Evolutionary conservation across 345 rosid genomes (phyloP).

Genomic region (Aquilaria sinensis): DNA sequence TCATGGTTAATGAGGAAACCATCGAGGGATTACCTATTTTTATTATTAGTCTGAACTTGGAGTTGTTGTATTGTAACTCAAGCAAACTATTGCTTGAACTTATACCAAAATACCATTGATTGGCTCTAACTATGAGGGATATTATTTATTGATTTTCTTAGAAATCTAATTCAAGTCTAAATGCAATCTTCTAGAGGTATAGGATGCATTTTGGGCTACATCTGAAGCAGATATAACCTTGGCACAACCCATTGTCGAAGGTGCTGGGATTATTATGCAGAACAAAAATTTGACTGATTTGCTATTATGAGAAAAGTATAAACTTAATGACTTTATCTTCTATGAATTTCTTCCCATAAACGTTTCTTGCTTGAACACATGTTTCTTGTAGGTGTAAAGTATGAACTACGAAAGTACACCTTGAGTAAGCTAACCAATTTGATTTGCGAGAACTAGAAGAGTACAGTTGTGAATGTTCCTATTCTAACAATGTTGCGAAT

Average conservation of each 20-base stretch:
- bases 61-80: too few species aligned
- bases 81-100: too few species aligned
- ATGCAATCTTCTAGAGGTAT: slow-evolving; percentile 41
- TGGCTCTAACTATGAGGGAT: too few species aligned
- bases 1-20: too few species aligned
- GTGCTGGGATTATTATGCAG: slow-evolving; percentile 77
- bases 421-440: slow-evolving; percentile 77
- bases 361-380: neutral
- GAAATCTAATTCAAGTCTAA: too few species aligned
- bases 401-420: slow-evolving; percentile 77
- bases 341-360: neutral
- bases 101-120: too few species aligned
- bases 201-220: slow-evolving; percentile 91
- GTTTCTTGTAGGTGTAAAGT: slow-evolving; percentile 61
- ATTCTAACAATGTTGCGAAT: too few species aligned
- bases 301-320: slow-evolving; percentile 85
- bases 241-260: slow-evolving; percentile 71
- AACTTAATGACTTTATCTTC: neutral
- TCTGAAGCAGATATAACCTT: slow-evolving; percentile 53
- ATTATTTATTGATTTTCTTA: too few species aligned
- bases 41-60: too few species aligned
- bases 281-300: slow-evolving; percentile 60
- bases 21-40: too few species aligned
- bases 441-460: slow-evolving; percentile 33
- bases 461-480: neutral